Base-by-base conservation (phyloP, 2,329 filamentous ascomycete species). In the Paracamarosporium sp. region DNA sequence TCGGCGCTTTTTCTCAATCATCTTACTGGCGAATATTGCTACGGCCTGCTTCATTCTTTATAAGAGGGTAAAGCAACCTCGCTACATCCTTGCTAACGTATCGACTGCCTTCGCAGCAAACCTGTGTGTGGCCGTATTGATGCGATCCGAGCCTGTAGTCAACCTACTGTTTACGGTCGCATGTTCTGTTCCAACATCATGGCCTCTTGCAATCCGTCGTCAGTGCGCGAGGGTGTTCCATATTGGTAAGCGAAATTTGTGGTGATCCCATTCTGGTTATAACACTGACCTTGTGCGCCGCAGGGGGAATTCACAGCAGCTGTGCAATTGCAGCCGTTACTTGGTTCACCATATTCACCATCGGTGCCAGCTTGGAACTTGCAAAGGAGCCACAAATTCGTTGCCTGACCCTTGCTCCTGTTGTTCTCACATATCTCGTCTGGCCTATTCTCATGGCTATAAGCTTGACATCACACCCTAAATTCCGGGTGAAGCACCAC, bases 281-380 rank as follows among this genome's bases (percentile, higher is more conserved):
- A 17, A 27, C 4, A n/a, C 41, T 45, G 4, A 45, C 24, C 15
- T 9, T 28, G 13, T 9, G 11, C 22, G 17, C 15, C 20, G 9
- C 17, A 45, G 41, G 41, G 9, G 76, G 76, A 1, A 69, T 78
- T 17, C 76, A 78, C 40, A 74, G 70, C 31, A 74, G 72, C 17
- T 73, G 71, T 44, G 75, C 72, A 2, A 66, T 76, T 28, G 72
- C 72, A 8, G 70, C 73, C 2, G 68, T 67, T 5, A 55, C 67
- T 17, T 83, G 81, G 81, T 82, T 81, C 63, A 68, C 78, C 15
- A 70, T 80, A 44, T 79, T 82, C 56, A 73, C 76, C 3, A 63
- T 76, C 9, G 67, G 77, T 17, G 65, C 77, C 15, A 71, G 70
- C n/a, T 53, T 70, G 1, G 70, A 78, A 25, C 69, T 76, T 55